Evolutionary conservation across 257 asterid genomes (phyloP).

Genomic region (Solanum lignicaule): DNA sequence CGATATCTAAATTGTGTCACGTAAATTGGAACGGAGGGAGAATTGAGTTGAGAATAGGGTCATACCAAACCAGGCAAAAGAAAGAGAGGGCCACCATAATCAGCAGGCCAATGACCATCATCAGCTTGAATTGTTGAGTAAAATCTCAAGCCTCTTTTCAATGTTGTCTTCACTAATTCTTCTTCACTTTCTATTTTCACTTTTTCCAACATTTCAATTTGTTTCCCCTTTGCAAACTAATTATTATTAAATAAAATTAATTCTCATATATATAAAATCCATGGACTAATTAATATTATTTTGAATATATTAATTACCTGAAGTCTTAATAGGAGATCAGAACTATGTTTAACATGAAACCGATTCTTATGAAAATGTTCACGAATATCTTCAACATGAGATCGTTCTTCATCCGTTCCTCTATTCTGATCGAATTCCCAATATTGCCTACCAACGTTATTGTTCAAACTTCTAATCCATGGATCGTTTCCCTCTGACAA

Average conservation of each 20-base stretch:
- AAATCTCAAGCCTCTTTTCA: conserved; percentile 36
- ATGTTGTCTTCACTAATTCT: conserved; percentile 25
- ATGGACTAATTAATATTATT: not conserved
- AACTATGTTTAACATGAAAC: conserved; percentile 32
- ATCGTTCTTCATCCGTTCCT: conserved; percentile 29
- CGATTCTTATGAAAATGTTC: conserved; percentile 29
- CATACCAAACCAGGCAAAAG: conserved; percentile 58
- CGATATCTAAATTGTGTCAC: no score
- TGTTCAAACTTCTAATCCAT: conserved; percentile 14
- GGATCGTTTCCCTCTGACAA: conserved; percentile 9
- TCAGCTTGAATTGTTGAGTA: conserved; percentile 53
- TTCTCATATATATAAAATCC: not conserved
- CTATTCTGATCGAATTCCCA: conserved; percentile 51
- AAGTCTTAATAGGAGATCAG: conserved; percentile 63
- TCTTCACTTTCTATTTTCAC: conserved; percentile 25
- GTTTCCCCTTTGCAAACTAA: conserved; percentile 39
- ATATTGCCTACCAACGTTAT: conserved; percentile 23
- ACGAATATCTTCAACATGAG: conserved; percentile 32
- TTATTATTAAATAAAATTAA: not conserved
- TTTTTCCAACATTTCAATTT: conserved; percentile 1
- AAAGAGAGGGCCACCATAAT: conserved; percentile 72
- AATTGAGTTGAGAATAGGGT: not conserved
- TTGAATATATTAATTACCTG: conserved; percentile 25
- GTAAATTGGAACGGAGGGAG: accelerated
- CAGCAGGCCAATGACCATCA: conserved; percentile 83